A percentile compares a stretch with the other conserved stretches of the same genome.
phyloP scores from a whole-genome alignment of 176 grass and related monocot genomes.

The Carex kokanica region DNA sequence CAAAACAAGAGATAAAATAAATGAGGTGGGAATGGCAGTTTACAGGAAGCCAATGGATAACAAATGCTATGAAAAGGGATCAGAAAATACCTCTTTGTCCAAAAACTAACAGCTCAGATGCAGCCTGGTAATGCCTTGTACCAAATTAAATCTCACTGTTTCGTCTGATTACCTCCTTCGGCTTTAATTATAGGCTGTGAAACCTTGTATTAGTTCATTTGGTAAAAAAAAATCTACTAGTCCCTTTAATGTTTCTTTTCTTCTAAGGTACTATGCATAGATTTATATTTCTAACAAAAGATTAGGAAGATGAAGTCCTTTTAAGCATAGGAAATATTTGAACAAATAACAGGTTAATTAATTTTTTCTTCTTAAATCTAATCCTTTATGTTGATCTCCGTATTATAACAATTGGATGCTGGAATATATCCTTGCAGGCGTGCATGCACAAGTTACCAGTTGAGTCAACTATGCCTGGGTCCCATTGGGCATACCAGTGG shows the following conservation, averaged over 20 bases:
- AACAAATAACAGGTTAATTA: neutral
- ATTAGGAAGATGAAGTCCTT: neutral
- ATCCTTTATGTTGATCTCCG: neutral
- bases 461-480: slow-evolving; percentile 43
- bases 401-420: slow-evolving; percentile 30
- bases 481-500: slow-evolving; percentile 79
- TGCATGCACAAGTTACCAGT: slow-evolving; percentile 86
- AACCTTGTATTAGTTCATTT: neutral
- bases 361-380: slow-evolving; percentile 21
- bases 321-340: neutral
- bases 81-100: slow-evolving; percentile 68
- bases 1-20: slow-evolving; percentile 76
- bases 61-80: slow-evolving; percentile 83
- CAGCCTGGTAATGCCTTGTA: slow-evolving; percentile 66
- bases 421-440: slow-evolving; percentile 85
- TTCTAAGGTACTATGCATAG: neutral
- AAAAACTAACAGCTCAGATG: slow-evolving; percentile 72
- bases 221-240: neutral
- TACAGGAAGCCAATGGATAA: slow-evolving; percentile 91
- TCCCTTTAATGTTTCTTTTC: neutral
- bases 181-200: neutral
- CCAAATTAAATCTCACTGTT: neutral
- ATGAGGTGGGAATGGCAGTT: slow-evolving; percentile 87
- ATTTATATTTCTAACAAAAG: neutral
- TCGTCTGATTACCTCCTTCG: neutral